Evolutionary conservation across 1,284 basidiomycete species (phyloP), one percentile per base, ranked within the genome.

Genomic region (Rhodotorula sp.): DNA sequence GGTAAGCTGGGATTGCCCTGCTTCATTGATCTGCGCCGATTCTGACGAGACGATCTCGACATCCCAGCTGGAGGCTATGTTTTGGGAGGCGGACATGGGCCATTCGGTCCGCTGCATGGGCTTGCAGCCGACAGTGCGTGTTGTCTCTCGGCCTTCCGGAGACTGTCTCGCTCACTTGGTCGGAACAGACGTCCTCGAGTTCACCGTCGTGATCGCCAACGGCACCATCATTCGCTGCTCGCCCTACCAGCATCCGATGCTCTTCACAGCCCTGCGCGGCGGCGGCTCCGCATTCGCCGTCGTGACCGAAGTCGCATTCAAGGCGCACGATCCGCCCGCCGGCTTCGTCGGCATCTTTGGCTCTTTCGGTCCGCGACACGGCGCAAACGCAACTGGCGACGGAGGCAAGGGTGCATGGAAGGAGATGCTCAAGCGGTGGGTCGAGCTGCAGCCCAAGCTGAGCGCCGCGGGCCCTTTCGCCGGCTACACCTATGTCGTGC

Each of bases 211-310:
- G 54, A 55, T 46, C 19, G 13, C 61, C 1, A 54, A 64, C 62
- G 66, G 62, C 21, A 50, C 48, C n/a, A 23, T 68, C 42, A n/a
- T 68, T 23, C 58, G 45, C n/a, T 53, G 62, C 49, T 68, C 70
- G 1, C 48, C 58, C 13, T 68, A 55, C 63, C 13, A 27, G 42
- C n/a, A 72, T 62, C 61, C 66, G 0, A 8, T 53, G 13, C 70
- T 72, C 41, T 72, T 72, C 62, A 72, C 54, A 7, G 80, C 75
- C 2, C 67, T 81, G 5, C 70, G 80, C 5, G 80, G 80, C 41
- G 80, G 70, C 10, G 80, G 80, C 4, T 52, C 70, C 7, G 77
- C 77, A 53, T 77, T 76, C 63, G 80, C 78, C 27, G 66, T 80
- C 13, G 75, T 81, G 3, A 77, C 78, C 54, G 48, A 64, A 12